Base-by-base conservation (phyloP, 768 basidiomycete genomes). In the Phylloporus sp. region DNA sequence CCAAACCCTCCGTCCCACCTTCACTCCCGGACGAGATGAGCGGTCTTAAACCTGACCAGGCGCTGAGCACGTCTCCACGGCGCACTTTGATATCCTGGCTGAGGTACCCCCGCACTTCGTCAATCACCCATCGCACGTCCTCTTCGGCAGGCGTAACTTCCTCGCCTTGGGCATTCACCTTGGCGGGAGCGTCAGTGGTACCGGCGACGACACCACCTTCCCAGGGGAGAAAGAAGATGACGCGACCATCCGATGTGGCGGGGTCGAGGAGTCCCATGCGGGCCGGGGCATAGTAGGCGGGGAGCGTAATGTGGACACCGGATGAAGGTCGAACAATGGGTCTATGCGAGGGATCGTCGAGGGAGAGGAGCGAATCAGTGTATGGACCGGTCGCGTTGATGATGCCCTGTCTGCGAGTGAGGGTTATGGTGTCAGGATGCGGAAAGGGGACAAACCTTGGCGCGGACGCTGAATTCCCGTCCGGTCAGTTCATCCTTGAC, bases 191-290 rank as follows among this genome's bases (percentile, higher is more conserved):
- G 65, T 99, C 95, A 8, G 95, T 99, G 3, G 96, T 97, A 21
- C 95, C 95, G 2, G 95, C 95, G 52, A 99, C 93, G 32, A 93
- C 93, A 71, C 86, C 91, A 9, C 95, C 95, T 69, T 97, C 86
- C 95, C 96, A 99, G 0, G 95, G 95, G 9, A 99, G 79, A 79
- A 99, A 96, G 78, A 97, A 99, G 62, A 99, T 95, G 45, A 99
- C 94, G 22, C 95, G 86, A 0, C 95, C 95, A 54, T 99, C 95
- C 0, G 89, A 91, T 5, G 96, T 96, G 3, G 90, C 76, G 1
- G 95, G 96, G 66, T 98, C 96, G 36, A 98, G 77, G 5, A 98
- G 78, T 35, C 96, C 95, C 89, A 98, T 96, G 40, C 78, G 87
- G 14, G 86, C 81, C 4, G 95, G 95, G 2, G 92, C 90, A 64